A percentile compares a stretch with the other conserved stretches of the same genome.
Conservation (phyloP, 1,139 yeast genomes). For the Scheffersomyces titani region DNA sequence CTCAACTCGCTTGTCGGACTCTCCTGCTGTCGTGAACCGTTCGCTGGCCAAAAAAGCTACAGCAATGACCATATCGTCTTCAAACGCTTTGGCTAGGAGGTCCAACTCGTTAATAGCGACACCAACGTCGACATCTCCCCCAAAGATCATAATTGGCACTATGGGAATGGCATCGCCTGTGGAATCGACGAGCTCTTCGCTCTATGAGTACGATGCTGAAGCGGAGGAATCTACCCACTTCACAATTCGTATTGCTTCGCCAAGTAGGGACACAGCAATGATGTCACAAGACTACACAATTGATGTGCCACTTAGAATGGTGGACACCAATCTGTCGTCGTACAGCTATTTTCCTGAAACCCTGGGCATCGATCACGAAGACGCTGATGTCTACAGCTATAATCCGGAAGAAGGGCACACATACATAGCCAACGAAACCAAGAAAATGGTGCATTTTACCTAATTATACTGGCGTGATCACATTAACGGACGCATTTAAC, state of each 20-base stretch:
- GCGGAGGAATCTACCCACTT: not conserved
- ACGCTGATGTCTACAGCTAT: slow-evolving; percentile 11
- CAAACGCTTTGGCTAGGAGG: not conserved
- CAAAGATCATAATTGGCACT: not conserved
- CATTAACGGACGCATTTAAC: not conserved
- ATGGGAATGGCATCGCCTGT: not conserved
- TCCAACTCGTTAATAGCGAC: not conserved
- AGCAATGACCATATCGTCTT: not conserved
- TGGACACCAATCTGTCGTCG: slow-evolving; percentile 9
- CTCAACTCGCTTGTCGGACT: not conserved
- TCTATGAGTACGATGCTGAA: not conserved
- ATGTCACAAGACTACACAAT: not conserved
- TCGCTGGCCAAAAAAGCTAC: not conserved
- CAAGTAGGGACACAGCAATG: not conserved
- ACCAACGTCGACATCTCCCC: not conserved
- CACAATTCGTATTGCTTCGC: not conserved
- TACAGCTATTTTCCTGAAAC: not conserved
- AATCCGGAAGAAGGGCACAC: slow-evolving; percentile 10
- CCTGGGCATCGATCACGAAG: not conserved
- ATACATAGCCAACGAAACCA: not conserved
- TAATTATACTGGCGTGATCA: not conserved
- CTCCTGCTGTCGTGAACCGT: not conserved
- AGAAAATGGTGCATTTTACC: slow-evolving; percentile 6
- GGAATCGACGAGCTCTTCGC: not conserved
- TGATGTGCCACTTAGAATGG: not conserved